Evolutionary conservation across 2,329 filamentous ascomycete species (phyloP).

Genomic region (Cercospora brassicicola): DNA sequence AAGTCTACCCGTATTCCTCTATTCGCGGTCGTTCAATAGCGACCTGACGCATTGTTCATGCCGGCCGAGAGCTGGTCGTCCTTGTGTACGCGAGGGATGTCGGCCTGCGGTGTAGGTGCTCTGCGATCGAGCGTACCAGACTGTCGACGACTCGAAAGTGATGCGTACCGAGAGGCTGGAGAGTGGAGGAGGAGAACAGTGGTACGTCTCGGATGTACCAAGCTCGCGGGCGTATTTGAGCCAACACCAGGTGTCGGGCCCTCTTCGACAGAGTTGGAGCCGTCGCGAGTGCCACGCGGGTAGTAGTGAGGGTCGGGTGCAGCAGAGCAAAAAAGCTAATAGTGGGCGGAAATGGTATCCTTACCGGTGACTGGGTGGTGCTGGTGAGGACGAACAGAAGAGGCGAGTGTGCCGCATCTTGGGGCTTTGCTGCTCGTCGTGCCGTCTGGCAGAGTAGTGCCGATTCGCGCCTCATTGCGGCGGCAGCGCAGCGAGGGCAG

Average conservation of each 20-base stretch:
- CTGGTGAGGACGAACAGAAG: not conserved
- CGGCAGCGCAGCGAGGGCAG: not conserved
- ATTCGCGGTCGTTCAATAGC: conserved; percentile 6
- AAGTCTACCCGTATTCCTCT: conserved; percentile 11
- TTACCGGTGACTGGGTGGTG: not conserved
- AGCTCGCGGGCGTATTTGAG: not conserved
- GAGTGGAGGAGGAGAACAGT: not conserved
- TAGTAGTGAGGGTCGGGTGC: not conserved
- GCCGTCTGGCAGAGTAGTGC: not conserved
- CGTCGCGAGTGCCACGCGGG: conserved; percentile 14
- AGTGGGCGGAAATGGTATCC: not conserved
- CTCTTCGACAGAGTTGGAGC: conserved; percentile 12
- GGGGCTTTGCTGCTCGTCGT: not conserved
- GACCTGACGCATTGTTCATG: conserved; percentile 10
- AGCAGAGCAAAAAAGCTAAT: not conserved
- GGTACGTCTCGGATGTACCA: conserved; percentile 1
- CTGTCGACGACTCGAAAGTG: not conserved
- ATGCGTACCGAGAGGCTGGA: not conserved
- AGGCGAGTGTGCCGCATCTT: not conserved
- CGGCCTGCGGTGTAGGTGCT: not conserved
- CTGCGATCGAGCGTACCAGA: not conserved
- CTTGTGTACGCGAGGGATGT: not conserved
- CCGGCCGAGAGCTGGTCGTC: not conserved
- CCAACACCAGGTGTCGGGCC: not conserved
- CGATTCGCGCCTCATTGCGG: not conserved